Evolutionary conservation across 257 asterid species (phyloP).

Genomic region (Penstemon newberryi): DNA sequence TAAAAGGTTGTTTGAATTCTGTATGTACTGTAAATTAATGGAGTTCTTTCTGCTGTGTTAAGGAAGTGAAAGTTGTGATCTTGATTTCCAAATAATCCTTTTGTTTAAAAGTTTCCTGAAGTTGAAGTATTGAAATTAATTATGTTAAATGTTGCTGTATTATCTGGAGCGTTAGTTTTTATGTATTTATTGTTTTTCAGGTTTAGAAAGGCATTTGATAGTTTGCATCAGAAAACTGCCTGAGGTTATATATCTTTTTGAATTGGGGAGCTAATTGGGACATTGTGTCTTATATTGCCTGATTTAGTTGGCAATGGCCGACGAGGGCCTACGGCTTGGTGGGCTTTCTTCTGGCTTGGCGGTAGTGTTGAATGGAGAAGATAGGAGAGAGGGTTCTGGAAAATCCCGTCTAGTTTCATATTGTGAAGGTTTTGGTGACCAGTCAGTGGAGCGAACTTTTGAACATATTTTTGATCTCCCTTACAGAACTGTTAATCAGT

Average conservation of each 20-base stretch:
- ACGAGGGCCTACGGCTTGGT: conserved; percentile 69
- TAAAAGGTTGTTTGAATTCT: background rate
- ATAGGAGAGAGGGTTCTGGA: conserved; percentile 62
- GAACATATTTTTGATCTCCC: conserved; percentile 91
- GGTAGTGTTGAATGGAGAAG: conserved; percentile 65
- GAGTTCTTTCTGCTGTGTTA: conserved; percentile 6
- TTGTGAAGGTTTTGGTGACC: conserved; percentile 87
- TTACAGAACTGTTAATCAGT: conserved; percentile 55
- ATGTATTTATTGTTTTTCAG: conserved; percentile 34
- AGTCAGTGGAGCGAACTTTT: conserved; percentile 82
- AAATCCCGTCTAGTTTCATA: conserved; percentile 69
- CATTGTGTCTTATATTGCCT: conserved; percentile 23
- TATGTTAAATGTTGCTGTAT: conserved; percentile 1
- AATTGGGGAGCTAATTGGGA: conserved; percentile 23
- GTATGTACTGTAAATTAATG: background rate
- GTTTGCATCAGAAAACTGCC: conserved; percentile 19
- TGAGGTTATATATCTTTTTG: conserved; percentile 25
- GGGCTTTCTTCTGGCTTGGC: conserved; percentile 92
- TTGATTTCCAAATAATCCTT: too few species aligned
- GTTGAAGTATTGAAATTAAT: background rate
- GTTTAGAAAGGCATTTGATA: conserved; percentile 33
- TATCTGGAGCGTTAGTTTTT: conserved; percentile 20
- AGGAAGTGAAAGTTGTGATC: background rate
- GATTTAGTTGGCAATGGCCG: conserved; percentile 65
- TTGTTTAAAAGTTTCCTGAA: too few species aligned